Evolutionary conservation across 2,329 filamentous ascomycete genomes (phyloP).

Genomic region (Colletotrichum sp.): DNA sequence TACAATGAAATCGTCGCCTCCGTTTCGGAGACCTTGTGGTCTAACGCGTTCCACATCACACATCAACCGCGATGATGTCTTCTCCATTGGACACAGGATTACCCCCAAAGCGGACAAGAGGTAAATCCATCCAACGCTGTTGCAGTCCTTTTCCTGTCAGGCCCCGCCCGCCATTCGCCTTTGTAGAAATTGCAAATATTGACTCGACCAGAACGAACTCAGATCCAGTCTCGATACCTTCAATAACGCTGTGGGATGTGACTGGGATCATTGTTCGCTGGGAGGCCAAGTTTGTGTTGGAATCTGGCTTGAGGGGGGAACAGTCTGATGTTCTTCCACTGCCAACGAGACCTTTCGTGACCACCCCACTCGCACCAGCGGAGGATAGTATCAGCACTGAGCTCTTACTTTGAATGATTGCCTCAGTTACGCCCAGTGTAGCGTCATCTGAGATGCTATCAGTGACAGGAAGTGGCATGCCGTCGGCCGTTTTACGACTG

Average conservation of each 20-base stretch:
- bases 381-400: constrained; percentile 7
- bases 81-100: neutral
- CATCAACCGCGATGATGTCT: neutral
- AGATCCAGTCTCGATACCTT: neutral
- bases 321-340: neutral
- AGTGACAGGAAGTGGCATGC: neutral
- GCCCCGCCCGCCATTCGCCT: neutral
- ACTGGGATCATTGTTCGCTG: constrained; percentile 26
- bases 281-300: constrained; percentile 29
- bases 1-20: neutral
- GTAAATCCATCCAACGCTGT: neutral
- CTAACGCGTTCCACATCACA: neutral
- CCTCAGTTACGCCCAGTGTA: neutral
- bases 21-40: neutral
- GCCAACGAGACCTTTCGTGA: neutral
- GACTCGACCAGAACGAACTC: neutral
- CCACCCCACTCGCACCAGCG: neutral
- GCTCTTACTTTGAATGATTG: neutral
- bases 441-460: neutral
- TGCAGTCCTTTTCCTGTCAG: neutral
- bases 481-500: neutral
- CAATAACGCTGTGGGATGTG: neutral
- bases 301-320: constrained; percentile 26
- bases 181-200: constrained; percentile 10
- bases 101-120: neutral